phyloP scores from a whole-genome alignment of 2,329 filamentous ascomycete genomes.

The Aspergillus japonicus region DNA sequence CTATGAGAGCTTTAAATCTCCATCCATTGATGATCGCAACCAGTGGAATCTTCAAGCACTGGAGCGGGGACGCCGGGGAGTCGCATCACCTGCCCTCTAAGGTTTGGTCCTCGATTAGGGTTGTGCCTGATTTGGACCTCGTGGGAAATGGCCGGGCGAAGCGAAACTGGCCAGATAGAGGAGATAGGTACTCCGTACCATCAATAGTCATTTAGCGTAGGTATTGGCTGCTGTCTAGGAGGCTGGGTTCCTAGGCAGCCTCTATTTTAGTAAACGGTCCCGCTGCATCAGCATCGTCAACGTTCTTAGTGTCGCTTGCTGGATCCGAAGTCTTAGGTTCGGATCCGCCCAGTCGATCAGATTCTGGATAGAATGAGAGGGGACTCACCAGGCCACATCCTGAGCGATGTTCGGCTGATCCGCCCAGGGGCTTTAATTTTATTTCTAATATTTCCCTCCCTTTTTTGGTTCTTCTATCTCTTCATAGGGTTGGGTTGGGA shows the following conservation, averaged over 20 bases:
- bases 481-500: background rate
- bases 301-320: background rate
- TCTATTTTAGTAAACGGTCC: background rate
- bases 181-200: background rate
- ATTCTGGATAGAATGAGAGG: constrained; percentile 8
- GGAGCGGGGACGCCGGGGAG: background rate
- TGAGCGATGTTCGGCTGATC: constrained; percentile 26
- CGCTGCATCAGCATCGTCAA: background rate
- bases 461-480: background rate
- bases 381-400: constrained; percentile 11
- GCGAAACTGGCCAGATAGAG: background rate
- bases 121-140: background rate
- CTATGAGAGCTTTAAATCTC: background rate
- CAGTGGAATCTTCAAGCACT: background rate
- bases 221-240: background rate
- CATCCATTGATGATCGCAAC: background rate
- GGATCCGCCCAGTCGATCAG: constrained; percentile 23
- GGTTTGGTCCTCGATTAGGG: no score
- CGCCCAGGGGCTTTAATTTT: constrained; percentile 26
- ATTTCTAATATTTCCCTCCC: no score
- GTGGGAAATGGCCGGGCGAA: background rate
- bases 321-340: background rate
- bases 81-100: background rate
- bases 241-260: background rate
- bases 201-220: background rate